A percentile compares a stretch with the other conserved stretches of the same genome.
phyloP scores from a whole-genome alignment of 164 flowering plant species.

The Tetrastigma voinierianum region DNA sequence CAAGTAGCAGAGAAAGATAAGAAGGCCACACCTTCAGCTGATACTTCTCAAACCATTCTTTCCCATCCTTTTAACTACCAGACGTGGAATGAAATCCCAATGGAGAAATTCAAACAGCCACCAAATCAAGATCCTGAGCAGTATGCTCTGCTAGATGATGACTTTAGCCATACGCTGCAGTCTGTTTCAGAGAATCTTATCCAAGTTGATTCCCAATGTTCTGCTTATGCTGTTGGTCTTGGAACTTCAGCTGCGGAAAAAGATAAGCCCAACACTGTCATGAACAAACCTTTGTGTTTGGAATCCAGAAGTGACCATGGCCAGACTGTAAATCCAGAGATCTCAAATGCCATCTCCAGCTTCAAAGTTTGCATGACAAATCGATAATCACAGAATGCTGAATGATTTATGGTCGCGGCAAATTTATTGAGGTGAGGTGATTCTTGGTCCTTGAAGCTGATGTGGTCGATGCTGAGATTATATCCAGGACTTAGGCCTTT shows the following conservation, averaged over 20 bases:
- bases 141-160: neutral
- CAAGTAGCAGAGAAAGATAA: too few species aligned
- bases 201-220: too few species aligned
- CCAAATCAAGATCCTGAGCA: constrained; percentile 3
- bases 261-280: too few species aligned
- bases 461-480: neutral
- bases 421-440: too few species aligned
- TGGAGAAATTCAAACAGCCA: constrained; percentile 4
- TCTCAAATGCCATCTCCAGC: neutral
- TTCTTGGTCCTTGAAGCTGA: neutral
- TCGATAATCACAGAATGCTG: neutral
- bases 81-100: neutral
- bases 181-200: neutral
- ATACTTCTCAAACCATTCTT: constrained; percentile 2
- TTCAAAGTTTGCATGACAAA: neutral
- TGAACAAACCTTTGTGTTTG: too few species aligned
- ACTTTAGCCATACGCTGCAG: neutral
- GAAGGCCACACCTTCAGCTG: neutral
- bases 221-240: too few species aligned
- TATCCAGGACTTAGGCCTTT: neutral
- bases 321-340: too few species aligned
- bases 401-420: neutral
- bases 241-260: too few species aligned
- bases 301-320: too few species aligned
- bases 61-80: constrained; percentile 5